phyloP scores from a whole-genome alignment of 768 basidiomycete genomes.

The Serendipita vermifera region DNA sequence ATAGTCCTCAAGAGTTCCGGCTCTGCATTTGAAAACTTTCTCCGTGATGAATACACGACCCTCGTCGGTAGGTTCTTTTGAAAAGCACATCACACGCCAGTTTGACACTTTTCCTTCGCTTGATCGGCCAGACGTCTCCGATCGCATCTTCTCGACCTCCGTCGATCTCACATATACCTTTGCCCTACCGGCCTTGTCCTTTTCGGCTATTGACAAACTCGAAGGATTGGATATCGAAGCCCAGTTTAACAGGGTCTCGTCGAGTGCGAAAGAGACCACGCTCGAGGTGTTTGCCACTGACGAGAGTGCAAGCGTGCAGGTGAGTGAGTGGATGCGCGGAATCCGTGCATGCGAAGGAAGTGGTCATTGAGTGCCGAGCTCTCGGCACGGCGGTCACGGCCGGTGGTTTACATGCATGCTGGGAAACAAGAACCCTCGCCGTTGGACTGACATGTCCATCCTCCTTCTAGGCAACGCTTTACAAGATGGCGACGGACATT shows the following conservation, averaged over 20 bases:
- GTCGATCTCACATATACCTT: slow-evolving; percentile 67
- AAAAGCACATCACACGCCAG: background rate
- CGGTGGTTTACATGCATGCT: too few species aligned
- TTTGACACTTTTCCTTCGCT: slow-evolving; percentile 13
- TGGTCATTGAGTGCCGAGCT: too few species aligned
- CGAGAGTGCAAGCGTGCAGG: slow-evolving; percentile 87
- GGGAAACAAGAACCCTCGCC: too few species aligned
- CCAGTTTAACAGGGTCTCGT: slow-evolving; percentile 35
- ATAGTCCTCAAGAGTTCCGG: slow-evolving; percentile 83
- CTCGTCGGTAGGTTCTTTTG: slow-evolving; percentile 38
- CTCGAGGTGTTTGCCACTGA: slow-evolving; percentile 74
- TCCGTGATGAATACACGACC: slow-evolving; percentile 82
- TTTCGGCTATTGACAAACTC: slow-evolving; percentile 17
- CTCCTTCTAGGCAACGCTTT: slow-evolving; percentile 63
- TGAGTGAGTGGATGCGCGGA: too few species aligned
- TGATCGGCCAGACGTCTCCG: too few species aligned
- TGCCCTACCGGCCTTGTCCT: slow-evolving; percentile 32
- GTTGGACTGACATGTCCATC: background rate
- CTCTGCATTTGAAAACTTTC: slow-evolving; percentile 69
- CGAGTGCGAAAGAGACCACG: slow-evolving; percentile 46
- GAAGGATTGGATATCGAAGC: slow-evolving; percentile 20
- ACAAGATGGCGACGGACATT: slow-evolving; percentile 71
- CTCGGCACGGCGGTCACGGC: too few species aligned
- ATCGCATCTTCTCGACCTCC: slow-evolving; percentile 83
- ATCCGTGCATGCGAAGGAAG: too few species aligned